Evolutionary conservation across 1,139 yeast species (phyloP), one percentile per base, ranked within the genome.

Genomic region (Debaryomycetaceae sp.): DNA sequence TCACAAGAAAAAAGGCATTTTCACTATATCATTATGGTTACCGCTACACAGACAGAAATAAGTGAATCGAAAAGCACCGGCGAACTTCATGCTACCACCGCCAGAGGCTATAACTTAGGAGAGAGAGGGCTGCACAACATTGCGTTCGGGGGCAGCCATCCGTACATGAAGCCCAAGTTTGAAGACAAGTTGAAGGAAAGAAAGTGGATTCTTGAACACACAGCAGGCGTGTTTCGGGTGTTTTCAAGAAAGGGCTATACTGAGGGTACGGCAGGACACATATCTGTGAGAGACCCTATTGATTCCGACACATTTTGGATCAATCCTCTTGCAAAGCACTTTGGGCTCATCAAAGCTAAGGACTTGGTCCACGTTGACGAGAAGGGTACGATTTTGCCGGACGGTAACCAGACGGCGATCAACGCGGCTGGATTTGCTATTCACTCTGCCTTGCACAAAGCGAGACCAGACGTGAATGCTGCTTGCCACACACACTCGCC

Each of bases 261-360:
- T n/a, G 88, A 84, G 61, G 95, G 95, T 8, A 63, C 81, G 20
- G 89, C 95, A 0, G 95, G 95, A 31, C 95, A 87, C 59, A 85
- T 87, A 43, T 83, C 91, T 3, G 75, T 87, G 11, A 75, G 91
- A 51, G 95, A 87, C 56, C 95, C 95, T 3, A 80, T 84, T 38
- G 79, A 82, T 49, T 81, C 84, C 22, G 62, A 72, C 36, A 83
- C 89, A 3, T 86, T 86, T 59, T 86, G 95, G 93, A 84, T 85
- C 59, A 85, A 86, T 60, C 93, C 93, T 1, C 65, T 86, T 47
- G 89, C 85, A 20, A 78, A 76, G 50, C 95, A 87, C 59, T 86
- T 84, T 61, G 82, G 83, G 11, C 65, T 84, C 45, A 72, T 87
- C 54, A 83, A 75, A 54, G 91, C 86, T 13, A 69, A 81, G 38